These are phyloP conservation scores for Nicotiana undulata DNA, from an alignment of 257 asterid species.

Conservation along the genomic window DNA sequence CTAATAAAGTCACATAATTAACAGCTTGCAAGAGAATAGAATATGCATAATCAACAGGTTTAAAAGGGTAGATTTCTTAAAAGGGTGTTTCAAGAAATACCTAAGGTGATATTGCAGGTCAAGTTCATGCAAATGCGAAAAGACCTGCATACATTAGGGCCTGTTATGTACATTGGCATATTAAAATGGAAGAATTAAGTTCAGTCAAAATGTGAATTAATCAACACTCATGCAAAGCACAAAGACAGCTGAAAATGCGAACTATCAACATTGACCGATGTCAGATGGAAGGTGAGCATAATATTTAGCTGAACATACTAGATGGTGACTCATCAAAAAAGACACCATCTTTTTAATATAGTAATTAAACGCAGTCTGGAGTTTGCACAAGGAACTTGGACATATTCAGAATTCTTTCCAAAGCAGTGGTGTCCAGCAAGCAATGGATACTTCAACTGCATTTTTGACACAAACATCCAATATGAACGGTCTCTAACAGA, in stretches of 20 bases:
- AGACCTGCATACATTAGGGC: constrained; percentile 55
- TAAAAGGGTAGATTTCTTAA: not conserved
- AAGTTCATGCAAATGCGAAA: constrained; percentile 92
- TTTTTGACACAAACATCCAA: not conserved
- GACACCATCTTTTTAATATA: not conserved
- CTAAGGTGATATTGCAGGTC: constrained; percentile 91
- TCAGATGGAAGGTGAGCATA: not conserved
- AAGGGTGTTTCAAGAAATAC: constrained; percentile 30
- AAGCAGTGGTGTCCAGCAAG: not conserved
- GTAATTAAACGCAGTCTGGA: not conserved
- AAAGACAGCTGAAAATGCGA: not conserved
- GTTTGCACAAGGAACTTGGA: not conserved
- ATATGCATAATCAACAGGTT: not conserved
- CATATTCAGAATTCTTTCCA: not conserved
- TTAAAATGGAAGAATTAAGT: constrained; percentile 8
- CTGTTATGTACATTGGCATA: constrained; percentile 10
- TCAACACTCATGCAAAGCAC: not conserved
- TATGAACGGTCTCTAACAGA: not conserved
- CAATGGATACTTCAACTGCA: not conserved
- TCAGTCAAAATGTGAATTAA: not conserved
- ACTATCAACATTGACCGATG: not conserved
- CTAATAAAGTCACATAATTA: not conserved
- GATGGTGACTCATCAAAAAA: not conserved
- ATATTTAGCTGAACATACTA: constrained; percentile 3
- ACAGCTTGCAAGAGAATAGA: not conserved